These are phyloP conservation scores for Chlorophyllum brunneum DNA, from an alignment of 768 basidiomycete genomes.

Conservation along the genomic window DNA sequence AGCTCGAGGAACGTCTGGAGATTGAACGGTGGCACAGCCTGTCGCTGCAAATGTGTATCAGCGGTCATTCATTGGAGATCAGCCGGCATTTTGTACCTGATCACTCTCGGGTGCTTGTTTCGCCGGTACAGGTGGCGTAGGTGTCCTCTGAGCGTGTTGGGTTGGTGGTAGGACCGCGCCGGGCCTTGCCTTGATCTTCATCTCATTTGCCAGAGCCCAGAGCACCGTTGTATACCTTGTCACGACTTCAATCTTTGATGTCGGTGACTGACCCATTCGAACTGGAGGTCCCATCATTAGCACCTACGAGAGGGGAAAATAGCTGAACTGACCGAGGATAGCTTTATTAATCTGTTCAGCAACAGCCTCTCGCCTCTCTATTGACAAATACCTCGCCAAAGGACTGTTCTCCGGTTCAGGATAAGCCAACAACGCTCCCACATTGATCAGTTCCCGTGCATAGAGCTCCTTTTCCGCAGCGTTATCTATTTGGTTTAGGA, in stretches of 20 bases:
- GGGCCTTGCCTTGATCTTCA: conserved; percentile 41
- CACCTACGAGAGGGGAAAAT: neutral
- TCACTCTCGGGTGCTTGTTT: conserved; percentile 10
- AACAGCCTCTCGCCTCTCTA: conserved; percentile 73
- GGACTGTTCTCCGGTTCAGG: conserved; percentile 73
- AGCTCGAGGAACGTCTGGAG: conserved; percentile 48
- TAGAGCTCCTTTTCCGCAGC: conserved; percentile 58
- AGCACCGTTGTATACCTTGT: conserved; percentile 63
- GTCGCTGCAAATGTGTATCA: neutral
- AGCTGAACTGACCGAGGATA: conserved; percentile 62
- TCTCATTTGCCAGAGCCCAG: conserved; percentile 54
- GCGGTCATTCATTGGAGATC: no score
- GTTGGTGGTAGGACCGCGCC: conserved; percentile 45
- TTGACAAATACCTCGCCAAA: conserved; percentile 69
- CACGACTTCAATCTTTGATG: conserved; percentile 61
- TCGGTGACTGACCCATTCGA: conserved; percentile 42
- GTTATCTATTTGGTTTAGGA: conserved; percentile 53
- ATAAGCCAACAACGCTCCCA: conserved; percentile 81
- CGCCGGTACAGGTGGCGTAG: conserved; percentile 14
- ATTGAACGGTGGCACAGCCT: conserved; percentile 52
- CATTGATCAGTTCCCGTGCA: conserved; percentile 66
- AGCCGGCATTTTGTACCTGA: neutral
- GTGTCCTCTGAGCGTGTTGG: conserved; percentile 7
- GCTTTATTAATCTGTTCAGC: conserved; percentile 89
- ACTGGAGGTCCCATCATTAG: conserved; percentile 31